These are phyloP conservation scores for Rhododendron ovatum DNA, from an alignment of 148 eudicot genomes.

Conservation along the genomic window DNA sequence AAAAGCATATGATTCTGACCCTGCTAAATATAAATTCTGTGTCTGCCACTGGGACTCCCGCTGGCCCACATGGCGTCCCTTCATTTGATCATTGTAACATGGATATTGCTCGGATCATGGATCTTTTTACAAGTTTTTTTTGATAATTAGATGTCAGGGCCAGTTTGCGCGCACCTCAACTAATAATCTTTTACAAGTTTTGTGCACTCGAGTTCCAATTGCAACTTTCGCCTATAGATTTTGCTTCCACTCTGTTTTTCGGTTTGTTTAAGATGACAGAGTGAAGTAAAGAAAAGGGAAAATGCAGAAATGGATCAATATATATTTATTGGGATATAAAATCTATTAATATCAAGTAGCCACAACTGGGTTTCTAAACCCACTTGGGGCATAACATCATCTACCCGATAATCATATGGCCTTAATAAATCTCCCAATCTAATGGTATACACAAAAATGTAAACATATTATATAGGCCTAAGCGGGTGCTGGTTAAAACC, in stretches of 20 bases:
- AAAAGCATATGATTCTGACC: too few relatives aligned
- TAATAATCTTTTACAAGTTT: background rate
- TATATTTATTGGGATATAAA: background rate
- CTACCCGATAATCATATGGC: background rate
- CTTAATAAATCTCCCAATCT: background rate
- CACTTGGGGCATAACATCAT: background rate
- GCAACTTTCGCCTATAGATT: background rate
- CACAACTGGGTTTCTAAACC: background rate
- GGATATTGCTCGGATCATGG: background rate
- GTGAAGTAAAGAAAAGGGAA: background rate
- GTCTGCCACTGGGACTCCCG: background rate
- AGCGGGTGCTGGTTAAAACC: slow-evolving; percentile 36
- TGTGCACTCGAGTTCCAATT: background rate
- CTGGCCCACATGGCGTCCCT: background rate
- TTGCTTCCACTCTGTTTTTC: background rate
- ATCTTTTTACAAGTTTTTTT: too few relatives aligned
- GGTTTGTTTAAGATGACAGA: background rate
- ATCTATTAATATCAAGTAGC: background rate
- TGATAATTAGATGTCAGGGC: fast-evolving
- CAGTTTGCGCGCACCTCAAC: too few relatives aligned
- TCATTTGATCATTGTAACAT: background rate
- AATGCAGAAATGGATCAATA: background rate
- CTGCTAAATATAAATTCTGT: too few relatives aligned
- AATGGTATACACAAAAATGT: background rate
- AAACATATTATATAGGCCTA: slow-evolving; percentile 10